These are phyloP conservation scores for Botryobasidium botryosum DNA, from an alignment of 768 basidiomycete genomes.

Conservation along the genomic window DNA sequence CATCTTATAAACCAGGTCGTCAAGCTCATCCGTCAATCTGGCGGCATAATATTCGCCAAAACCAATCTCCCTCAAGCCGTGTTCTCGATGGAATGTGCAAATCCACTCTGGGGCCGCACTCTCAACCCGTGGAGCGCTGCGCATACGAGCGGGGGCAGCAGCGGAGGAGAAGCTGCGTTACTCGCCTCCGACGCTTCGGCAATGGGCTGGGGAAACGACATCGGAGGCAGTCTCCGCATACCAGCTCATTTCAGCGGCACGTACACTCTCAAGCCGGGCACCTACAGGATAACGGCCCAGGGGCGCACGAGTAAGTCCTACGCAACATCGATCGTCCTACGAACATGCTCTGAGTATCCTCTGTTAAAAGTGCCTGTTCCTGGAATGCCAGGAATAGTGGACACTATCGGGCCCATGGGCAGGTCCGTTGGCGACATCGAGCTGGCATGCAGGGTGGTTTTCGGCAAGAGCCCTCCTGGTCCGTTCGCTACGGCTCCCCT, in stretches of 20 bases:
- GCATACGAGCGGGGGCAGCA: constrained; percentile 50
- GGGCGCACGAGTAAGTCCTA: constrained; percentile 42
- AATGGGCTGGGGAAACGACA: constrained; percentile 61
- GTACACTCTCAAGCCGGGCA: constrained; percentile 65
- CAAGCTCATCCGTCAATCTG: constrained; percentile 15
- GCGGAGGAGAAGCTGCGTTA: constrained; percentile 69
- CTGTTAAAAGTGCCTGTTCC: no score
- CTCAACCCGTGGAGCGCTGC: constrained; percentile 33
- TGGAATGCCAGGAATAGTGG: no score
- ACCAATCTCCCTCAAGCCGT: constrained; percentile 28
- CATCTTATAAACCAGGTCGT: constrained; percentile 14
- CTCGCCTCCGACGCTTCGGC: constrained; percentile 67
- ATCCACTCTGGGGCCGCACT: constrained; percentile 36
- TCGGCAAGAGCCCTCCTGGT: constrained; percentile 32
- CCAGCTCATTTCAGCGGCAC: constrained; percentile 64
- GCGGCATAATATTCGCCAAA: constrained; percentile 24
- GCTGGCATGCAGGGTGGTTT: constrained; percentile 30
- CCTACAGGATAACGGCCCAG: no score
- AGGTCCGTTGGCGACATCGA: no score
- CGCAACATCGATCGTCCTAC: no score
- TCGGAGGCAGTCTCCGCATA: constrained; percentile 62
- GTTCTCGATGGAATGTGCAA: constrained; percentile 66
- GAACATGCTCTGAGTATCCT: no score
- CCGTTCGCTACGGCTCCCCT: constrained; percentile 32
- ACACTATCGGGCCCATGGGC: no score